Conservation (phyloP, 805 yeast species). For the Wickerhamomyces rabaulensis region DNA sequence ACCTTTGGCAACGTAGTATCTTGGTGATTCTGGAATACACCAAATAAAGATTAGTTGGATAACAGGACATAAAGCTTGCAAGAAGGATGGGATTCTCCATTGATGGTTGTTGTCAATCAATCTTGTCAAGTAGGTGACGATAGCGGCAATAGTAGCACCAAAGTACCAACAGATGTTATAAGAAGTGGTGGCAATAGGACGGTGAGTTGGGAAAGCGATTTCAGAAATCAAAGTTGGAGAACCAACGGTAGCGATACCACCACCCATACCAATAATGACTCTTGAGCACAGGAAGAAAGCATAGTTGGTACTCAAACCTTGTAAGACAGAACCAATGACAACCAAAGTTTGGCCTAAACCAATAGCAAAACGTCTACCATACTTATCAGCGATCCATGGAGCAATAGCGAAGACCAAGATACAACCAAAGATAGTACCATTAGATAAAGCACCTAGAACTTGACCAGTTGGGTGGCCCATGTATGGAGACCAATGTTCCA, state of each 20-base stretch:
- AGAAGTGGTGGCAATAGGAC: constrained; percentile 17
- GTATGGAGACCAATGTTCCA: constrained; percentile 31
- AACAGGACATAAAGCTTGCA: constrained; percentile 45
- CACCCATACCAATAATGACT: constrained; percentile 24
- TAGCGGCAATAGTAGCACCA: constrained; percentile 44
- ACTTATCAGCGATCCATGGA: constrained; percentile 29
- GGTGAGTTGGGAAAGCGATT: constrained; percentile 29
- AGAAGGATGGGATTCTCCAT: constrained; percentile 51
- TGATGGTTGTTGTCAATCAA: constrained; percentile 26
- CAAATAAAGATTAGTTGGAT: constrained; percentile 32
- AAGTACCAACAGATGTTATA: constrained; percentile 47
- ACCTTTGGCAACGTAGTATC: constrained; percentile 38
- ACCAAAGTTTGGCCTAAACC: constrained; percentile 14
- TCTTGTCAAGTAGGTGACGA: constrained; percentile 24
- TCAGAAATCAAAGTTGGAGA: constrained; percentile 45
- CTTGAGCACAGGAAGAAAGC: constrained; percentile 21
- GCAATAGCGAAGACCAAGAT: constrained; percentile 27
- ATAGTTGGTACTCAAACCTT: constrained; percentile 19
- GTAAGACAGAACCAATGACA: constrained; percentile 21
- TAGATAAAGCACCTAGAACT: constrained; percentile 33
- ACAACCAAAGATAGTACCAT: constrained; percentile 38
- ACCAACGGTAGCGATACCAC: constrained; percentile 34
- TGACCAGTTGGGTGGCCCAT: constrained; percentile 36
- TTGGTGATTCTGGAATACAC: constrained; percentile 46
- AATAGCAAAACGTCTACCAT: constrained; percentile 33